phyloP scores from a whole-genome alignment of 75 land plant genomes.

The Larix kaempferi region DNA sequence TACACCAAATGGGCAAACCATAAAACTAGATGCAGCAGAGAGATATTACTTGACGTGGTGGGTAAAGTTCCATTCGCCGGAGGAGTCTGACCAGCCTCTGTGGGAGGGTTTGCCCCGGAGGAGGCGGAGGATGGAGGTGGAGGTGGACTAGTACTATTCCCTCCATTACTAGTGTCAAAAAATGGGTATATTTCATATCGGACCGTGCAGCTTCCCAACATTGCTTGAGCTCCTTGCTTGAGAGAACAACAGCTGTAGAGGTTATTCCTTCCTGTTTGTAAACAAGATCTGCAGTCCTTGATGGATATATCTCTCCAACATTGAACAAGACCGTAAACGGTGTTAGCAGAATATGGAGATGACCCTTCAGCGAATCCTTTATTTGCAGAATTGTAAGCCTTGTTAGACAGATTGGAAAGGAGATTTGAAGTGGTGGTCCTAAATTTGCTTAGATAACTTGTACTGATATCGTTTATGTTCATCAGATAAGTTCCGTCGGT shows the following conservation, averaged over 20 bases:
- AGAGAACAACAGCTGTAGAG: not conserved
- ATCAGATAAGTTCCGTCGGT: not conserved
- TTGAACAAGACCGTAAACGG: not conserved
- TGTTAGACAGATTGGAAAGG: not conserved
- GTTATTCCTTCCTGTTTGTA: not conserved
- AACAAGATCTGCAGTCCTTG: no score
- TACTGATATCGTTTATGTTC: not conserved
- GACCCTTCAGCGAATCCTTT: not conserved
- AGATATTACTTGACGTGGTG: not conserved
- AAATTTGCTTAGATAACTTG: not conserved
- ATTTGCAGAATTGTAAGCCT: not conserved
- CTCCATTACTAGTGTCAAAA: not conserved
- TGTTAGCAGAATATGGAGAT: not conserved
- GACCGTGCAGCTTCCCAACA: not conserved
- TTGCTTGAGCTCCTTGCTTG: not conserved
- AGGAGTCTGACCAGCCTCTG: not conserved
- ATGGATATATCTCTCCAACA: not conserved
- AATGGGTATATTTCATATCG: not conserved
- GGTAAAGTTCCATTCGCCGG: not conserved
- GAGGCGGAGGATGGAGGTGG: not conserved
- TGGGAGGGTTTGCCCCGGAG: not conserved
- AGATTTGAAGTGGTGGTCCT: not conserved
- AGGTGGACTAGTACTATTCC: not conserved
- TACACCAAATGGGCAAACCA: no score
- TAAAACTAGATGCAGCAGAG: no score